These are phyloP conservation scores for Blastomyces emzantsi DNA, from an alignment of 2,329 filamentous ascomycete species.

Conservation along the genomic window DNA sequence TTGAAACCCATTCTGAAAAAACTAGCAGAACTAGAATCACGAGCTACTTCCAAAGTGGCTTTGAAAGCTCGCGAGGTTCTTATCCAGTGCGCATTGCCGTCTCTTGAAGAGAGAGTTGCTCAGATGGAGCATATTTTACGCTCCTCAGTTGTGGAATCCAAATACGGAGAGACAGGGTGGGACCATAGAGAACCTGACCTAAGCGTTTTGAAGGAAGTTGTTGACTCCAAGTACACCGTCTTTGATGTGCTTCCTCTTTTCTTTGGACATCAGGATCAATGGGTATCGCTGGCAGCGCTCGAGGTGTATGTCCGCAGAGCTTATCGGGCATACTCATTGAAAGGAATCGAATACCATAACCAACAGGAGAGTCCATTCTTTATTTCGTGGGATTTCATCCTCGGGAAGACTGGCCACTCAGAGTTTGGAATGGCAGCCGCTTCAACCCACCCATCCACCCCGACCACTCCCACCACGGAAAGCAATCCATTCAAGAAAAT, in stretches of 20 bases:
- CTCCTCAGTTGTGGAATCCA: conserved; percentile 91
- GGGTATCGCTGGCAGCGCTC: conserved; percentile 85
- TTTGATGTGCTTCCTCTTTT: conserved; percentile 93
- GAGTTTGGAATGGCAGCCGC: conserved; percentile 72
- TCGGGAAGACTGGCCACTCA: conserved; percentile 84
- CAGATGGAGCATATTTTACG: conserved; percentile 99
- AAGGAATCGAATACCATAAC: conserved; percentile 78
- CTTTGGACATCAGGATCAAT: conserved; percentile 88
- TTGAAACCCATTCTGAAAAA: conserved; percentile 74
- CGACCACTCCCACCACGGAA: conserved; percentile 59
- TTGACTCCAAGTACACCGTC: conserved; percentile 97
- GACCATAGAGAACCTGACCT: conserved; percentile 89
- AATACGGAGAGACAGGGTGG: conserved; percentile 94
- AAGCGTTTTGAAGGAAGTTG: conserved; percentile 90
- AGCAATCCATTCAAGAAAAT: conserved; percentile 66
- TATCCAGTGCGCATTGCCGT: conserved; percentile 94
- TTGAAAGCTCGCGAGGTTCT: conserved; percentile 95
- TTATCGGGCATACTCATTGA: conserved; percentile 90
- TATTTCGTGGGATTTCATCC: conserved; percentile 89
- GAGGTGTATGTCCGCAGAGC: conserved; percentile 95
- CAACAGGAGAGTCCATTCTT: conserved; percentile 62
- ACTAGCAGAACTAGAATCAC: conserved; percentile 83
- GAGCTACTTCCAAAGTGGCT: conserved; percentile 83
- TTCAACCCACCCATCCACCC: conserved; percentile 73
- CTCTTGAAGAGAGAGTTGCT: conserved; percentile 82